Conservation (phyloP, 2,329 filamentous ascomycete species). For the Neodidymelliopsis sp. region DNA sequence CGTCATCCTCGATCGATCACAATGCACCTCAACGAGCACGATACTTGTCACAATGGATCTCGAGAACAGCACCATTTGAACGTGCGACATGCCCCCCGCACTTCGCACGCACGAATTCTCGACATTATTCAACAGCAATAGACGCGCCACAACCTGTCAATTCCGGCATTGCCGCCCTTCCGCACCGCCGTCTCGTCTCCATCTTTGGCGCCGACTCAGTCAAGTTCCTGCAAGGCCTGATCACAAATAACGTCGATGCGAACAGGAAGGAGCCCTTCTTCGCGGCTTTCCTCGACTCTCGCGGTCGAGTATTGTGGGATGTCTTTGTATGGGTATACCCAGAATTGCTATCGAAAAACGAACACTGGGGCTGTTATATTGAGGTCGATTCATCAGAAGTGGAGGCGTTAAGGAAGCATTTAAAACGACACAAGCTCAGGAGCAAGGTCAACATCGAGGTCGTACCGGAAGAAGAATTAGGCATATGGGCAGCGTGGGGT, state of each 20-base stretch:
- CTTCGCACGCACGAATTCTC: not conserved
- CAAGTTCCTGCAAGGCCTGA: conserved; percentile 86
- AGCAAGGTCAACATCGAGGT: conserved; percentile 74
- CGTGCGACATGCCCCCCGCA: not conserved
- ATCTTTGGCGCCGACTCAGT: conserved; percentile 80
- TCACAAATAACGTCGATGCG: conserved; percentile 74
- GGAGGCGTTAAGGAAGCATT: conserved; percentile 69
- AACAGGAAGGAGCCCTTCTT: conserved; percentile 60
- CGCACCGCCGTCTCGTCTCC: conserved; percentile 80
- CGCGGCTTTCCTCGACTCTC: conserved; percentile 82
- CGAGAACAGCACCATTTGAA: not conserved
- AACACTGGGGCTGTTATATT: conserved; percentile 71
- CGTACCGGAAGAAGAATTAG: conserved; percentile 66
- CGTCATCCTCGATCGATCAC: conserved; percentile 12
- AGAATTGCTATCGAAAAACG: conserved; percentile 29
- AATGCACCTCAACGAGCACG: not conserved
- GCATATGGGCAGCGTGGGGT: conserved; percentile 79
- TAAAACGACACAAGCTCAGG: conserved; percentile 86
- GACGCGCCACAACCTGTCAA: conserved; percentile 41
- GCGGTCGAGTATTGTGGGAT: conserved; percentile 84
- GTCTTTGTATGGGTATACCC: conserved; percentile 77
- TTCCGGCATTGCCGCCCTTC: conserved; percentile 63
- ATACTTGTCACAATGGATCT: not conserved
- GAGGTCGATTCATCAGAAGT: conserved; percentile 80
- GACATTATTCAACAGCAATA: conserved; percentile 15